Base-by-base conservation (phyloP, 2,329 filamentous ascomycete genomes). In the Ceratocystis destructans region DNA sequence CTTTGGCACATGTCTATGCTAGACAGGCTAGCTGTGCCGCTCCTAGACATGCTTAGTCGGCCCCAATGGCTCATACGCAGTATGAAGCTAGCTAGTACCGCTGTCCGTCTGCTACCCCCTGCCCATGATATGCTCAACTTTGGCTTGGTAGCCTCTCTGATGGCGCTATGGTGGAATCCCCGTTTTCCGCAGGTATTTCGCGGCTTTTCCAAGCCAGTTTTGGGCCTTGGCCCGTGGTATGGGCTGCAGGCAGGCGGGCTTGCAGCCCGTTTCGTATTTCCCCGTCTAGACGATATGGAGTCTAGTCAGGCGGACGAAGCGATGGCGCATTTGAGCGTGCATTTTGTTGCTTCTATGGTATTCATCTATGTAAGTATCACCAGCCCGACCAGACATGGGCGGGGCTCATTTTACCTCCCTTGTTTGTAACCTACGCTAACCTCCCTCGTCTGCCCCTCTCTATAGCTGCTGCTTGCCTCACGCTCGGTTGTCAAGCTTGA, bases 131-230 rank as follows among this genome's bases (percentile, higher is more conserved):
- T 82, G 57, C 76, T 81, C 41, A 76, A 76, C 64, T 78, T 78
- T 71, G 77, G 81, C 22, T 74, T 86, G 22, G 70, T 75, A 64
- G 74, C 79, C 12, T 81, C 80, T 45, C 69, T 83, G 2, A 70
- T 80, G 20, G 80, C 84, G 2, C 74, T 81, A 12, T 87, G 84
- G 80, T 89, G 87, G 87, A 89, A 89, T 69, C 85, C 86, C 0
- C 81, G 81, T 67, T 82, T 88, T 69, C 79, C 82, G 44, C 79
- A 86, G 70, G 82, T 80, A 2, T 77, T 79, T 44, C 78, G 81
- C n/a, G 85, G 83, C 65, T 87, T 81, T 72, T 82, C 79, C 33
- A 80, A 76, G 69, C 84, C 82, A 66, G 77, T 89, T 41, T 73
- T 80, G 2, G 86, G 86, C 0, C 79, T 89, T 12, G 76, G 78